Percentiles rank a stretch among this genome's conserved stretches.
These are phyloP conservation scores for Fusarium sp. DNA, from an alignment of 2,329 filamentous ascomycete species.

Conservation along the genomic window DNA sequence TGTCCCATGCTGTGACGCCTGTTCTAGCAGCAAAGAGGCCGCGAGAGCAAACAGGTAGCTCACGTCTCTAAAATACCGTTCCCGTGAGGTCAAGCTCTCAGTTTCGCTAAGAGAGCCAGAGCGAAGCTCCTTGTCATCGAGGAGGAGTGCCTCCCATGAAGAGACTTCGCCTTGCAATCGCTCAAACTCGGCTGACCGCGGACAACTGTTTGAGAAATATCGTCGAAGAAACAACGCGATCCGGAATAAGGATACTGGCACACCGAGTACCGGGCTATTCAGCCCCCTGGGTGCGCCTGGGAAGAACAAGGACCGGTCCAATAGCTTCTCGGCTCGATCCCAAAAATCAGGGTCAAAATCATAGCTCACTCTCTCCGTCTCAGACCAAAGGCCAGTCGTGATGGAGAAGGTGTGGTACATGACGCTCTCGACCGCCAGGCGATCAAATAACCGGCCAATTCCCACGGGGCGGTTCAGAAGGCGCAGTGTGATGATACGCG, in stretches of 20 bases:
- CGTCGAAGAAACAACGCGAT: constrained; percentile 20
- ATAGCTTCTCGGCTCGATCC: constrained; percentile 27
- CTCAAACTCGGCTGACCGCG: background rate
- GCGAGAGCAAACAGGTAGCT: constrained; percentile 33
- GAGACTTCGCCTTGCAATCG: constrained; percentile 16
- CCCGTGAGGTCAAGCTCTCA: background rate
- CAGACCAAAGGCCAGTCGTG: constrained; percentile 38
- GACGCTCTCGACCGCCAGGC: constrained; percentile 40
- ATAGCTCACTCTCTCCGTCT: constrained; percentile 3
- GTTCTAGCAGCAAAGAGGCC: constrained; percentile 33
- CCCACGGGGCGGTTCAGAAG: constrained; percentile 12
- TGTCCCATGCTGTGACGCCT: constrained; percentile 2
- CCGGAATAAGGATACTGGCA: constrained; percentile 35
- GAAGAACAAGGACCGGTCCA: constrained; percentile 23
- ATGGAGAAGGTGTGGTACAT: constrained; percentile 40
- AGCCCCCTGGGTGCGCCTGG: constrained; percentile 19
- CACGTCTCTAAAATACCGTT: constrained; percentile 27
- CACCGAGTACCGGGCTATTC: constrained; percentile 40
- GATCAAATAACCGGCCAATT: constrained; percentile 34
- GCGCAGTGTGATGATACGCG: constrained; percentile 30
- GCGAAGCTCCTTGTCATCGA: background rate
- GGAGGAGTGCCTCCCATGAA: constrained; percentile 22
- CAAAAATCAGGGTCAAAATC: constrained; percentile 34
- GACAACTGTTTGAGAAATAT: constrained; percentile 5
- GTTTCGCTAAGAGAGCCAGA: background rate